phyloP scores from a whole-genome alignment of 768 basidiomycete species.

The Royoungia palumana region DNA sequence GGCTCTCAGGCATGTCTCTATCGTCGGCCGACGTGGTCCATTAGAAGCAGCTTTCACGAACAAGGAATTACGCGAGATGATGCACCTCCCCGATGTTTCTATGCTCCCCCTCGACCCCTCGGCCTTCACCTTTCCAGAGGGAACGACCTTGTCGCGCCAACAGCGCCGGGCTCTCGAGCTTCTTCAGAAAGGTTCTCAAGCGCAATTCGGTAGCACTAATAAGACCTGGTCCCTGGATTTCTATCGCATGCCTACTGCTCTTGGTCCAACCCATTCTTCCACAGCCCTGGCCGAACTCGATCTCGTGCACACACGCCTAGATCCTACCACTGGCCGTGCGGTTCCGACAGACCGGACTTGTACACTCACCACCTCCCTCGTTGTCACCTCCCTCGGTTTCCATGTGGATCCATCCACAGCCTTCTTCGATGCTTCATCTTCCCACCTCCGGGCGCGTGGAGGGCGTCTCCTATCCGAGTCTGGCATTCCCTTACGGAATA shows the following conservation, averaged over 20 bases:
- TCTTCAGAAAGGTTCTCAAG: constrained; percentile 60
- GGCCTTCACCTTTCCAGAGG: constrained; percentile 39
- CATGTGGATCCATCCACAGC: constrained; percentile 56
- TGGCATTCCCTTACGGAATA: constrained; percentile 44
- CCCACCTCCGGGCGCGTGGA: constrained; percentile 52
- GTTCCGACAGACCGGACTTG: constrained; percentile 56
- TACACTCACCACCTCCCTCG: constrained; percentile 62
- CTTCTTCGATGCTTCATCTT: constrained; percentile 56
- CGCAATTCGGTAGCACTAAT: constrained; percentile 42
- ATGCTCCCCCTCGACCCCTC: constrained; percentile 59
- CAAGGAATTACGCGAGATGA: constrained; percentile 90
- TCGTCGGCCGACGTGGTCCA: constrained; percentile 84
- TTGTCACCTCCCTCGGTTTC: constrained; percentile 88
- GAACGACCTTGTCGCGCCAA: constrained; percentile 48
- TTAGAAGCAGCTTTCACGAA: constrained; percentile 87
- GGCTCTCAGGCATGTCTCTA: constrained; percentile 69
- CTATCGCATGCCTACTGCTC: constrained; percentile 63
- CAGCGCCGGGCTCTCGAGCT: constrained; percentile 66
- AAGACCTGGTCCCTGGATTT: constrained; percentile 84
- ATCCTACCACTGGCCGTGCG: constrained; percentile 44
- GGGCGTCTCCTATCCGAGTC: constrained; percentile 47
- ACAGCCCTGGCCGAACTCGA: constrained; percentile 40
- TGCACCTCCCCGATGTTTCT: constrained; percentile 55
- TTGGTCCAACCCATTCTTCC: constrained; percentile 28
- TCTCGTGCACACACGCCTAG: constrained; percentile 59